Evolutionary conservation across 352 stramenopile species (phyloP).

Genomic region (Globisporangium cystogenes): DNA sequence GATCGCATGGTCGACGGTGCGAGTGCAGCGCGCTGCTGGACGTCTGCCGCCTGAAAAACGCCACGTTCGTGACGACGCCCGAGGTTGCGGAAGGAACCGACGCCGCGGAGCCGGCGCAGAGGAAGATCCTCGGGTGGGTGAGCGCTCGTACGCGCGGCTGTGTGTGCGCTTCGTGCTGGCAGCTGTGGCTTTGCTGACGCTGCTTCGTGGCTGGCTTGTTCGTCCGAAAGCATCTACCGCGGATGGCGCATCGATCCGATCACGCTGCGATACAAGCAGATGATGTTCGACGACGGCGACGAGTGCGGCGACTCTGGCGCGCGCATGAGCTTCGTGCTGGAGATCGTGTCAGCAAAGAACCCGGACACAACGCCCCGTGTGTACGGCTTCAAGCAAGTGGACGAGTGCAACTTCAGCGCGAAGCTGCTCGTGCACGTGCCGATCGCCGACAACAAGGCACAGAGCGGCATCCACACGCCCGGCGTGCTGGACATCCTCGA

Average conservation of each 20-base stretch:
- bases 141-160: not conserved
- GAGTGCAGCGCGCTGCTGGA: slow-evolving; percentile 42
- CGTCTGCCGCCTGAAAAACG: slow-evolving; percentile 55
- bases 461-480: slow-evolving; percentile 51
- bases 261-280: slow-evolving; percentile 71
- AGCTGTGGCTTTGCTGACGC: not conserved
- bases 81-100: slow-evolving; percentile 10
- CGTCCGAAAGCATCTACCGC: slow-evolving; percentile 48
- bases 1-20: not conserved
- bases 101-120: slow-evolving; percentile 12
- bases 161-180: not conserved
- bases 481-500: slow-evolving; percentile 66
- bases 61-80: slow-evolving; percentile 29
- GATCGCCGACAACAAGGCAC: slow-evolving; percentile 26
- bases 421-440: slow-evolving; percentile 45
- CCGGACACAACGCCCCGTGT: slow-evolving; percentile 29
- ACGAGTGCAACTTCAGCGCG: slow-evolving; percentile 48
- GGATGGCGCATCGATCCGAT: slow-evolving; percentile 80
- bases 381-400: slow-evolving; percentile 50
- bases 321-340: slow-evolving; percentile 38
- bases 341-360: slow-evolving; percentile 46
- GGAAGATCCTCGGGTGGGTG: slow-evolving; percentile 49
- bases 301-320: slow-evolving; percentile 39
- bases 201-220: not conserved
- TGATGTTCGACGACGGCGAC: slow-evolving; percentile 74